Percentiles rank a stretch among this genome's conserved stretches.
Conservation (phyloP, 176 grass and related monocot species). For the Carex parvula region DNA sequence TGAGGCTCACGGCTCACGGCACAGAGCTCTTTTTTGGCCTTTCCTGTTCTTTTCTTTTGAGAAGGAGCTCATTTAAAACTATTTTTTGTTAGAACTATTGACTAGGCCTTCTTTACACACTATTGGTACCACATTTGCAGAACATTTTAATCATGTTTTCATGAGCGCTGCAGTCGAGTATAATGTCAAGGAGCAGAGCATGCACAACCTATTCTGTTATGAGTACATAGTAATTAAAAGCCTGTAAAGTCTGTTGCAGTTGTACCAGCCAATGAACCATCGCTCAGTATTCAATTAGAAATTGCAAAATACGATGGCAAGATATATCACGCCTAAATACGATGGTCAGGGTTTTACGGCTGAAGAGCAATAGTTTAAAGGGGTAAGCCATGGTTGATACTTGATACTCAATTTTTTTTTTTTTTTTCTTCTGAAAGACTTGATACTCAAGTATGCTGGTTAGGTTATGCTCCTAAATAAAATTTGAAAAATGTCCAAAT, state of each 20-base stretch:
- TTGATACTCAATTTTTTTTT: too few species aligned
- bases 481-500: too few species aligned
- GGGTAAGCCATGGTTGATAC: too few species aligned
- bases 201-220: not conserved
- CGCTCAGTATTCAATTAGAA: not conserved
- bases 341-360: too few species aligned
- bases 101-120: not conserved
- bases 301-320: not conserved
- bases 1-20: slow-evolving; percentile 3
- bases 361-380: too few species aligned
- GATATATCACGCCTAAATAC: not conserved
- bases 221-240: not conserved
- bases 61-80: not conserved
- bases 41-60: not conserved
- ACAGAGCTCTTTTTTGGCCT: not conserved
- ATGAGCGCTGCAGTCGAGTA: slow-evolving; percentile 1
- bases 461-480: too few species aligned
- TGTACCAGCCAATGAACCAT: not conserved
- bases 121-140: slow-evolving; percentile 6
- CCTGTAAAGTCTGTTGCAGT: not conserved
- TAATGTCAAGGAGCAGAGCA: not conserved
- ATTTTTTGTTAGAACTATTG: not conserved
- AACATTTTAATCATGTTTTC: not conserved
- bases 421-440: too few species aligned
- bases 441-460: too few species aligned